Conservation (phyloP, 2,329 filamentous ascomycete genomes). For the Trichoderma citrinoviride region DNA sequence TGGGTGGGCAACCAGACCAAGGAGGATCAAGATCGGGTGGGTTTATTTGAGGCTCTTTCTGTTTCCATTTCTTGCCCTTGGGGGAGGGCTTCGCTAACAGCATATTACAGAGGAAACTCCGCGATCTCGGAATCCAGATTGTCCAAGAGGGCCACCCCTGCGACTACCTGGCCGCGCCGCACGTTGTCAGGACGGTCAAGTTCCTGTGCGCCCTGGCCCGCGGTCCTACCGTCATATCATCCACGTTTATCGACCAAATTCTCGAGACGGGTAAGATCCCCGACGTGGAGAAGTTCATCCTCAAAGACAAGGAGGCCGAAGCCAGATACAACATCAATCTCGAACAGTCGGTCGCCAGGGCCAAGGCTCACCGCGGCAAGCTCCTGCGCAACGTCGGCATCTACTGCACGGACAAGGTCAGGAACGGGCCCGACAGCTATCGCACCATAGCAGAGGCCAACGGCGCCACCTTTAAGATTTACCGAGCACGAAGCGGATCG, state of each 20-base stretch:
- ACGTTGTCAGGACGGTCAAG: constrained; percentile 85
- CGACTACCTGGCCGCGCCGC: constrained; percentile 83
- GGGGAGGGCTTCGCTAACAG: neutral
- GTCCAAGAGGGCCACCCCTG: constrained; percentile 72
- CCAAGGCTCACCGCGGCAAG: constrained; percentile 70
- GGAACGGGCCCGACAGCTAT: constrained; percentile 80
- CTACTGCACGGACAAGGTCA: constrained; percentile 79
- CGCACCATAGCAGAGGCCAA: constrained; percentile 84
- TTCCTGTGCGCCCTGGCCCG: constrained; percentile 85
- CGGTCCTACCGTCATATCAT: constrained; percentile 73
- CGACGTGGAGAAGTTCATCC: constrained; percentile 60
- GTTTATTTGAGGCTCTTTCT: constrained; percentile 32
- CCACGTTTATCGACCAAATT: constrained; percentile 74
- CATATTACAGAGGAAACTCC: constrained; percentile 65
- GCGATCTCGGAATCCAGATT: constrained; percentile 77
- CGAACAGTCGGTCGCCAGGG: constrained; percentile 64
- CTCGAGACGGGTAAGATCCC: constrained; percentile 67
- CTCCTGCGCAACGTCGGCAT: constrained; percentile 75
- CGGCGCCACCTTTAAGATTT: constrained; percentile 77
- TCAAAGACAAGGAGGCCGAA: constrained; percentile 73
- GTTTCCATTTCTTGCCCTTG: neutral
- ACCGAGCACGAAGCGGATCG: constrained; percentile 68
- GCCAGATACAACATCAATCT: constrained; percentile 68
- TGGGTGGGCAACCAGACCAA: constrained; percentile 73
- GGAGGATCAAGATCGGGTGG: constrained; percentile 78